Base-by-base conservation (phyloP, 345 rosid species). In the Brassica rapa region DNA sequence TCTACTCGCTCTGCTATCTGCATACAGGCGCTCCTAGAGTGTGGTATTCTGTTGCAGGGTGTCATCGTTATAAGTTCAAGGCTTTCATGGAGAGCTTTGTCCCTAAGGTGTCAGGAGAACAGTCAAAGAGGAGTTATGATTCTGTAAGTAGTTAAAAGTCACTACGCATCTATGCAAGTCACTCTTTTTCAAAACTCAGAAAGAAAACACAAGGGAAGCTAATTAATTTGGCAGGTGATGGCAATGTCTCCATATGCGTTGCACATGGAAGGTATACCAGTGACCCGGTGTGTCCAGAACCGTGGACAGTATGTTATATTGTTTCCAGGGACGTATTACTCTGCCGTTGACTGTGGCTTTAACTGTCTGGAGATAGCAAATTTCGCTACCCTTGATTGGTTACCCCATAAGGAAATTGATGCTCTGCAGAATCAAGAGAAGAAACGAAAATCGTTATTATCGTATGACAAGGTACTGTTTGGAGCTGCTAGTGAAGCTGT, bases 381-480 rank as follows among this genome's bases (percentile, higher is more conserved):
- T 80, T 77, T 90, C 27, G 97, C 97, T 83, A 90, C 88, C 14
- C 35, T 90, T 51, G 89, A 90, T 49, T 92, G 97, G 97, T 79
- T 92, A 79, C 88, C 88, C 57, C 83, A 86, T 75, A 93, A 95
- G 61, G 87, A 84, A 81, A 72, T 80, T 77, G 84, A 83, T 75
- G 87, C 83, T 56, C 88, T 83, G 76, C 79, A 73, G 32, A 90
- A 89, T 80, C 73, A 71, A 78, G 91, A 83, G 78, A 77, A 64
- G 76, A 32, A 81, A 68, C 83, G 75, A 80, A 87, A 64, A 74
- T 88, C 90, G 4, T 64, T 81, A 37, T 77, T 92, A 70, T 90
- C 93, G 35, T 85, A 85, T 39, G 95, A 92, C 79, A 90, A 88
- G 78, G 39, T 92, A 51, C 83, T 92, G 78, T 68, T 92, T 1